Evolutionary conservation across 176 grass and related monocot genomes (phyloP), one percentile per base, ranked within the genome.

Genomic region (Urochloa ruziziensis): DNA sequence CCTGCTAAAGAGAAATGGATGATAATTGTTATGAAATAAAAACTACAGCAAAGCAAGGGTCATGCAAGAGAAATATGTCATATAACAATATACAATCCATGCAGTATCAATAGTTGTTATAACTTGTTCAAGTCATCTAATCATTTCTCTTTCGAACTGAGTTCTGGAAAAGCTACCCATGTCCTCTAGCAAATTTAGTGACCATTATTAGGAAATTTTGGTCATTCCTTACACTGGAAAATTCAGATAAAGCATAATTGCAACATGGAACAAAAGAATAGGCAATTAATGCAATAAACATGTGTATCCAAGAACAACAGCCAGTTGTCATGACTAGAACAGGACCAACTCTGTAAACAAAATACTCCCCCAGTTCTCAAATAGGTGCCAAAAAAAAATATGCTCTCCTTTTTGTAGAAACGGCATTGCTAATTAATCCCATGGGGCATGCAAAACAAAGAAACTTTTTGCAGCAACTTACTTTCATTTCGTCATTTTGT

Each of bases 401-500:
- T 39, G 23, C 2, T 68, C 34, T 21, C 57, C 15, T 16, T 7
- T 59, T 48, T 10, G 1, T 59, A 47, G 12, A 62, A 67, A 39
- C 13, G 36, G 1, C 29, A 58, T 11, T 28, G 24, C 7, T 11
- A 6, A 54, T 34, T 62, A 27, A 78, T 4, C 79, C 8, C 13
- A 27, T 32, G 5, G 29, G 14, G 23, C 27, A 47, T 27, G 10
- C 9, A 12, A 79, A 88, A 51, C 6, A 82, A 63, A 14, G 10
- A 16, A 67, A 19, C 13, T 62, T 2, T n/a, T 0, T 62, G 54
- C 27, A 78, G 44, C 15, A 10, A 79, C 74, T 83, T 74, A 87
- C 84, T 79, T 83, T 47, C 9, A 27, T 79, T 66, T 83, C 74
- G 16, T 52, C 37, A 13, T 66, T 43, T 68, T 83, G 59, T 25